phyloP scores from a whole-genome alignment of 768 basidiomycete species.

The Suillus ampliporus region DNA sequence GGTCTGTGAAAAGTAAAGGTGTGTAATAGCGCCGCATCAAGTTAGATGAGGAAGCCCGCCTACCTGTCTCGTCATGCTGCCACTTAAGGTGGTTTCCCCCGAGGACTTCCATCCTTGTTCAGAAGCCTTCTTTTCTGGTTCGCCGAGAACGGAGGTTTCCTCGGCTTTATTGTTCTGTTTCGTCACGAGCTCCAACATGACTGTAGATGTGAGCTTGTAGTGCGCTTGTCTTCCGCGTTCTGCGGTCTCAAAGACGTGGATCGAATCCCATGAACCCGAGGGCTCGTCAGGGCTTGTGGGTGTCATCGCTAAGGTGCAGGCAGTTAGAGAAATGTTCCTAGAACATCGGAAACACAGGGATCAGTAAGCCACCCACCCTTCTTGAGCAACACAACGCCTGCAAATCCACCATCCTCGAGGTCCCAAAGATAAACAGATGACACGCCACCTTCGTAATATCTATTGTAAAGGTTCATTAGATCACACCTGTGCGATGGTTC shows the following conservation, averaged over 20 bases:
- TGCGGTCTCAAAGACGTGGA: slow-evolving; percentile 96
- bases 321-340: slow-evolving; percentile 10
- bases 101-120: slow-evolving; percentile 61
- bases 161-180: slow-evolving; percentile 42
- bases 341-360: slow-evolving; percentile 5
- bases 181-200: slow-evolving; percentile 91
- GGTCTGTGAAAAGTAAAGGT: slow-evolving; percentile 50
- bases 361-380: slow-evolving; percentile 63
- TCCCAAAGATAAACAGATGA: slow-evolving; percentile 99
- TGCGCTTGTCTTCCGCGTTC: slow-evolving; percentile 92
- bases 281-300: slow-evolving; percentile 62
- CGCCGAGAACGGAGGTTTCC: slow-evolving; percentile 26
- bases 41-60: slow-evolving; percentile 29
- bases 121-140: slow-evolving; percentile 41
- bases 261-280: slow-evolving; percentile 95
- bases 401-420: slow-evolving; percentile 93
- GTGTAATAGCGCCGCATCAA: slow-evolving; percentile 17
- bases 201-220: slow-evolving; percentile 96
- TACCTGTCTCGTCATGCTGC: slow-evolving; percentile 97
- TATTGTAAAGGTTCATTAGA: slow-evolving; percentile 31
- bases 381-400: slow-evolving; percentile 95
- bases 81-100: slow-evolving; percentile 85
- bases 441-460: slow-evolving; percentile 98
- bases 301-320: slow-evolving; percentile 57
- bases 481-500: slow-evolving; percentile 6